Evolutionary conservation across 2,329 filamentous ascomycete genomes (phyloP).

Genomic region (Albifimbria verrucaria): DNA sequence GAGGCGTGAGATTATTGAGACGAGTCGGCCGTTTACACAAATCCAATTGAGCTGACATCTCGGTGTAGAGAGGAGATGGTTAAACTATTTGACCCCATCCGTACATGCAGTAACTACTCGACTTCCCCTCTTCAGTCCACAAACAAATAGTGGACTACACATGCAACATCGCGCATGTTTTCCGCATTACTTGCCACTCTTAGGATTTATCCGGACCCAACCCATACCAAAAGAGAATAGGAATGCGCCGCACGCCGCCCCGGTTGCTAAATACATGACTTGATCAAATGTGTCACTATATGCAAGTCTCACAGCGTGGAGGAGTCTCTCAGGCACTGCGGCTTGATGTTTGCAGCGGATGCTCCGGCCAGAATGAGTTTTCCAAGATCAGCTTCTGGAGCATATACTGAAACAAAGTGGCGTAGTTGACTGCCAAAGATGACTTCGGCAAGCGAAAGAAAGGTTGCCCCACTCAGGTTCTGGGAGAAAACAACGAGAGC

Average conservation of each 20-base stretch:
- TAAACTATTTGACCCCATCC: no score
- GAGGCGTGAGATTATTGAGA: no score
- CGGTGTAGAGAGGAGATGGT: no score
- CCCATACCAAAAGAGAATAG: background rate
- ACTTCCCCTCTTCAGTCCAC: no score
- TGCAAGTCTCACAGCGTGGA: background rate
- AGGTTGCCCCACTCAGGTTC: conserved; percentile 18
- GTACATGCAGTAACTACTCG: no score
- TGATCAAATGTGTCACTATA: background rate
- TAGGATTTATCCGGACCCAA: background rate
- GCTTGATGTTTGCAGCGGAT: background rate
- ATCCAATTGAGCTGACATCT: no score
- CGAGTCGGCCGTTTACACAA: no score
- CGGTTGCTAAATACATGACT: background rate
- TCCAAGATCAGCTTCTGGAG: background rate
- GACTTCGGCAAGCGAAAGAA: conserved; percentile 18
- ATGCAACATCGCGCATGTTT: no score
- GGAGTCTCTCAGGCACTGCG: background rate
- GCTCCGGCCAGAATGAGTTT: background rate
- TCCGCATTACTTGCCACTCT: no score
- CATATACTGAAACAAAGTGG: background rate
- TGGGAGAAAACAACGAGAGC: conserved; percentile 21
- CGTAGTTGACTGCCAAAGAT: conserved; percentile 16
- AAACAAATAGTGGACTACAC: no score
- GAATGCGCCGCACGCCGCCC: background rate